Conservation (phyloP, 2,329 filamentous ascomycete species). For the Boeremia lycopersici region DNA sequence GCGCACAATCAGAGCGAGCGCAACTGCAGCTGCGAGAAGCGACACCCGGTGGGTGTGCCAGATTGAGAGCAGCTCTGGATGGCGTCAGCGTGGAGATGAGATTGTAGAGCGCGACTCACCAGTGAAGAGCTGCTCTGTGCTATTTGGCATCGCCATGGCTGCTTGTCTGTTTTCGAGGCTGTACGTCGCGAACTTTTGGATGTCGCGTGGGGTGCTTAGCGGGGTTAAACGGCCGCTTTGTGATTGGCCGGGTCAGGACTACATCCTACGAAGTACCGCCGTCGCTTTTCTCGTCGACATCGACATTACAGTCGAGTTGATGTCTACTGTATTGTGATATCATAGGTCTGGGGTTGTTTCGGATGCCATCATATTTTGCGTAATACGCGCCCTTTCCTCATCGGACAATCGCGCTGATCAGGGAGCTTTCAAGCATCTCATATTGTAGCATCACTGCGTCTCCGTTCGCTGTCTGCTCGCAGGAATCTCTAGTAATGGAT, state of each 20-base stretch:
- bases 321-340: too few relatives aligned
- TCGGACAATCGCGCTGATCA: too few relatives aligned
- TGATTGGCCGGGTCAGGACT: conserved; percentile 2
- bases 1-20: conserved; percentile 38
- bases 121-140: conserved; percentile 13
- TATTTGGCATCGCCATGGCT: conserved; percentile 11
- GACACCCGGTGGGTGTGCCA: conserved; percentile 47
- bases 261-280: not conserved
- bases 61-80: conserved; percentile 42
- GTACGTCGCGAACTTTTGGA: conserved; percentile 15
- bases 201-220: conserved; percentile 16
- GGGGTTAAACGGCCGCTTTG: conserved; percentile 5
- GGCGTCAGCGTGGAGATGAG: not conserved
- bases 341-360: too few relatives aligned
- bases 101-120: not conserved
- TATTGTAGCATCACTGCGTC: too few relatives aligned
- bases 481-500: too few relatives aligned
- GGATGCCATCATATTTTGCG: too few relatives aligned
- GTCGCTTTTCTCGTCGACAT: not conserved
- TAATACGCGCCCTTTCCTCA: too few relatives aligned
- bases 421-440: too few relatives aligned
- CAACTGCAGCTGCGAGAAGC: conserved; percentile 40
- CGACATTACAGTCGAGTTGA: too few relatives aligned
- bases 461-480: too few relatives aligned
- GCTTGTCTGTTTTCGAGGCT: not conserved